A percentile compares a stretch with the other conserved stretches of the same genome.
Evolutionary conservation across 495 filamentous ascomycete species (phyloP).

Genomic region (Recurvomyces mirabilis): DNA sequence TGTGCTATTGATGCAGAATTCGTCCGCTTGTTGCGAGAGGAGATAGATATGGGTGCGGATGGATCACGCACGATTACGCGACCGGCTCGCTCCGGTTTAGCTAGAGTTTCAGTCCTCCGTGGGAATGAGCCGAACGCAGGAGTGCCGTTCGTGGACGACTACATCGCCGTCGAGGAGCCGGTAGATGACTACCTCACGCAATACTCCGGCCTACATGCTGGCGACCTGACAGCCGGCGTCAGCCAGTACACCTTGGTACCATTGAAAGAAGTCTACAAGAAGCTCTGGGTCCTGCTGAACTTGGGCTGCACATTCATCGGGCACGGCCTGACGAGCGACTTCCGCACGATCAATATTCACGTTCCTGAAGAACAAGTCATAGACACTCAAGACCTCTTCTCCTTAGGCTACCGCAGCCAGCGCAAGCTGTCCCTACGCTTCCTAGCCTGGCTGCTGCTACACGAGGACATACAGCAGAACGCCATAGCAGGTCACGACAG

Average conservation of each 20-base stretch:
- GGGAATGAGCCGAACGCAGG: constrained; percentile 65
- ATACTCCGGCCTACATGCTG: constrained; percentile 78
- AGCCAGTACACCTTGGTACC: constrained; percentile 72
- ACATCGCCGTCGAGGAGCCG: constrained; percentile 77
- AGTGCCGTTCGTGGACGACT: constrained; percentile 89
- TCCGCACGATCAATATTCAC: constrained; percentile 94
- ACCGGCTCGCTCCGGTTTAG: constrained; percentile 72
- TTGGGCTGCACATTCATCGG: constrained; percentile 89
- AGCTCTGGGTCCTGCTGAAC: constrained; percentile 92
- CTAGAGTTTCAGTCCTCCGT: constrained; percentile 76
- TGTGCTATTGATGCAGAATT: constrained; percentile 94
- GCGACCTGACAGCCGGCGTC: constrained; percentile 64
- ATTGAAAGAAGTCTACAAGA: constrained; percentile 90
- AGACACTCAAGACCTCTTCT: constrained; percentile 84
- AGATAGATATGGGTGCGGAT: constrained; percentile 86
- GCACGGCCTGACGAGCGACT: constrained; percentile 85
- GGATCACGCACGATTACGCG: constrained; percentile 76
- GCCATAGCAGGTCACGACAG: constrained; percentile 64
- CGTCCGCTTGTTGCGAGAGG: constrained; percentile 76
- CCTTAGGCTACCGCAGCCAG: constrained; percentile 46
- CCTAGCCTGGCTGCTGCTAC: constrained; percentile 75
- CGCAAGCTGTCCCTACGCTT: constrained; percentile 81
- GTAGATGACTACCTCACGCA: constrained; percentile 94
- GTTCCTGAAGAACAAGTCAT: constrained; percentile 84
- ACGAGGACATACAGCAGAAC: constrained; percentile 73